A percentile compares a stretch with the other conserved stretches of the same genome.
These are phyloP conservation scores for Saccharomyces hybrid DNA, from an alignment of 1,139 yeast species.

Conservation along the genomic window DNA sequence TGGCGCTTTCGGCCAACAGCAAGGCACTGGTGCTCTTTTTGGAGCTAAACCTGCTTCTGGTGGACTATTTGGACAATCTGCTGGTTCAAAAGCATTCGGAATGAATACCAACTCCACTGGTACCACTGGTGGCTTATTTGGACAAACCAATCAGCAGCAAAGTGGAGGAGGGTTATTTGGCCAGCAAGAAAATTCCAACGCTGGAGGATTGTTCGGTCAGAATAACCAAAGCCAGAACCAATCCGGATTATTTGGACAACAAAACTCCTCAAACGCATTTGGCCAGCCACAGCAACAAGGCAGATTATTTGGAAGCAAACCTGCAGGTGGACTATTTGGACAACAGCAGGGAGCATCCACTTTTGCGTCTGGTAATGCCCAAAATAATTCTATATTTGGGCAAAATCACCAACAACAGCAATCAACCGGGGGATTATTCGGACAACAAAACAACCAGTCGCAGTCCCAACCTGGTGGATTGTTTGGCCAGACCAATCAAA, in stretches of 20 bases:
- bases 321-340: conserved; percentile 2
- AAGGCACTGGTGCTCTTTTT: conserved; percentile 24
- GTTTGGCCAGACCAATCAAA: conserved; percentile 17
- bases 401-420: conserved; percentile 21
- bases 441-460: conserved; percentile 6
- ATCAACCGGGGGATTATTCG: conserved; percentile 15
- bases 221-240: conserved; percentile 10
- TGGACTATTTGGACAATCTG: conserved; percentile 32
- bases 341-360: conserved; percentile 11
- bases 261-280: conserved; percentile 29
- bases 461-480: conserved; percentile 17
- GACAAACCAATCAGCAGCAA: conserved; percentile 17
- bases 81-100: conserved; percentile 31
- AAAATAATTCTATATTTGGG: conserved; percentile 36
- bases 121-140: conserved; percentile 32
- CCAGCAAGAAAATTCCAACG: conserved; percentile 4
- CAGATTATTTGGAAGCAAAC: conserved; percentile 9
- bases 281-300: conserved; percentile 20
- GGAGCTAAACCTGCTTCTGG: conserved; percentile 27
- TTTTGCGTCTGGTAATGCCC: conserved; percentile 9
- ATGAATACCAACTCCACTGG: conserved; percentile 10
- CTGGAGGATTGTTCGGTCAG: conserved; percentile 33
- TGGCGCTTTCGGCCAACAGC: conserved; percentile 9
- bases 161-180: conserved; percentile 27
- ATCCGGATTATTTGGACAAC: conserved; percentile 31